Evolutionary conservation across 345 rosid species (phyloP).

Genomic region (Alliaria petiolata): DNA sequence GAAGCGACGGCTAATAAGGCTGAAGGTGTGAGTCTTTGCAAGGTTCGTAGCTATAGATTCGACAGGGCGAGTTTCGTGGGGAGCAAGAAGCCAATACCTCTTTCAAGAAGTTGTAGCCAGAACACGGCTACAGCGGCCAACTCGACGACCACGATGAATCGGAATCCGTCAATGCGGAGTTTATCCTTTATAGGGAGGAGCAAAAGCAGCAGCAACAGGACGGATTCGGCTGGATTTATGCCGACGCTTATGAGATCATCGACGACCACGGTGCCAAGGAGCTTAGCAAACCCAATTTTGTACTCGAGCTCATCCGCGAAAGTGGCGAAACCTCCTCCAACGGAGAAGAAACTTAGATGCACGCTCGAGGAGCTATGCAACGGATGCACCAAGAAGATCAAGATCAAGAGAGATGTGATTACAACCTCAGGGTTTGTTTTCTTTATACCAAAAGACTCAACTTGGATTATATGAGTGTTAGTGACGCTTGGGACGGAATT

Average conservation of each 20-base stretch:
- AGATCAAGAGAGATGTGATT: constrained; percentile 67
- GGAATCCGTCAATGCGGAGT: background rate
- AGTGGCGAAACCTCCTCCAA: constrained; percentile 53
- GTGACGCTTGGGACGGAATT: too few species aligned
- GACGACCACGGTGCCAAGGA: constrained; percentile 33
- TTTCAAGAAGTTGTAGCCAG: constrained; percentile 42
- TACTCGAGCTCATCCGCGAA: constrained; percentile 60
- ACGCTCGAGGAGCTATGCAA: constrained; percentile 82
- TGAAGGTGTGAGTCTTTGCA: constrained; percentile 32
- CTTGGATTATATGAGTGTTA: background rate
- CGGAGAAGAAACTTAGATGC: constrained; percentile 61
- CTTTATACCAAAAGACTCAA: background rate
- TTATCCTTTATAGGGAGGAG: constrained; percentile 29
- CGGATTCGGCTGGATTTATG: constrained; percentile 7
- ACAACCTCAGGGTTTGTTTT: constrained; percentile 55
- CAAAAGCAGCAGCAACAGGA: constrained; percentile 38
- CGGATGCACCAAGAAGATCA: constrained; percentile 75
- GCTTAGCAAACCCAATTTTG: constrained; percentile 49
- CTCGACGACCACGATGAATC: background rate
- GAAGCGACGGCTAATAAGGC: constrained; percentile 13
- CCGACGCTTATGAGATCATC: constrained; percentile 39
- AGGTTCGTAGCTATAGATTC: constrained; percentile 35
- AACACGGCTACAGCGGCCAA: constrained; percentile 14
- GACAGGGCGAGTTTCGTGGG: constrained; percentile 16
- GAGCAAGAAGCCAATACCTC: constrained; percentile 11